Evolutionary conservation across 192 early-diverging fungal species (phyloP).

Genomic region (Coemansia sp.): DNA sequence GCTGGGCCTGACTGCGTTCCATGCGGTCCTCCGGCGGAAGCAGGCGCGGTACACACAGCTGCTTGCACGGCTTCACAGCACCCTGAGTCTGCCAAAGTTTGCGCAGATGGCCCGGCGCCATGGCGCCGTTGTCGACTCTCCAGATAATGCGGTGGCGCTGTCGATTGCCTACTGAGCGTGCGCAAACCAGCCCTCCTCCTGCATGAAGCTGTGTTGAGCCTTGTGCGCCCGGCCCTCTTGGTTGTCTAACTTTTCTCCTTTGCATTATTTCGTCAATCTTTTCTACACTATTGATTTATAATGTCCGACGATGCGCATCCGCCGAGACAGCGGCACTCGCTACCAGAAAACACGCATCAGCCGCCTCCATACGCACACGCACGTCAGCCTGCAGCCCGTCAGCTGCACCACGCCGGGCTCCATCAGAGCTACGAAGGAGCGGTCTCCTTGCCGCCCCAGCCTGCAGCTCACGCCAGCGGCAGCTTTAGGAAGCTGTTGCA

Average conservation of each 20-base stretch:
- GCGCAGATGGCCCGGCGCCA: conserved; percentile 3
- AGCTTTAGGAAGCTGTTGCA: conserved; percentile 11
- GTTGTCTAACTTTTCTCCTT: not conserved
- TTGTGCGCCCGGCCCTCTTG: not conserved
- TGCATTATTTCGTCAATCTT: not conserved
- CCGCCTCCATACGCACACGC: not conserved
- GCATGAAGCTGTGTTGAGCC: not conserved
- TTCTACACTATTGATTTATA: not conserved
- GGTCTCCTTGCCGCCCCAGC: not conserved
- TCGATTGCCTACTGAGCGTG: conserved; percentile 20
- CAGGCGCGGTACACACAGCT: conserved; percentile 40
- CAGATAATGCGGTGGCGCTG: conserved; percentile 21
- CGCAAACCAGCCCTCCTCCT: not conserved
- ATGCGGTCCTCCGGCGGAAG: conserved; percentile 38
- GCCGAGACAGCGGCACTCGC: not conserved
- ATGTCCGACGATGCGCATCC: not conserved
- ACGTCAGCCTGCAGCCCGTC: not conserved
- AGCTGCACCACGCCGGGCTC: not conserved
- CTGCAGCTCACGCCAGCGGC: not conserved
- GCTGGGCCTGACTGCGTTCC: conserved; percentile 55
- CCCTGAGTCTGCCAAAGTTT: conserved; percentile 17
- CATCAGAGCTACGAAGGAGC: not conserved
- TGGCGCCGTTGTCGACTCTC: conserved; percentile 12
- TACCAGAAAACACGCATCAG: not conserved
- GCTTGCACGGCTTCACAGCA: conserved; percentile 12